phyloP scores from a whole-genome alignment of 306 rosid genomes.

The Casuarina glauca region DNA sequence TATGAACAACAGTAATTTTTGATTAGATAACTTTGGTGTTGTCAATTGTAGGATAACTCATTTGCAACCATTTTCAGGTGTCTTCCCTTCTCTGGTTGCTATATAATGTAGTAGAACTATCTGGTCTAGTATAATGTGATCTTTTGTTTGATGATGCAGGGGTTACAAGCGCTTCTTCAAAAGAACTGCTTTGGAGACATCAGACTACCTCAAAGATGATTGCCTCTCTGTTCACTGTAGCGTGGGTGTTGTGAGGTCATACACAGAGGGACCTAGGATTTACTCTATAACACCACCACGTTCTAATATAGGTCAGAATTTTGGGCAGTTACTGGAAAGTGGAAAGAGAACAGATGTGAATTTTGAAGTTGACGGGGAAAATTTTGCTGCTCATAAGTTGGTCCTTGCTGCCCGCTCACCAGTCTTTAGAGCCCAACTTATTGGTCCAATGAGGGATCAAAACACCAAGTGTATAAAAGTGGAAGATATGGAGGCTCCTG shows the following conservation, averaged over 20 bases:
- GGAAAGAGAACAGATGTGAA: slow-evolving; percentile 72
- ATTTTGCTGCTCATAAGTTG: slow-evolving; percentile 70
- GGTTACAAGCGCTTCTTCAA: slow-evolving; percentile 83
- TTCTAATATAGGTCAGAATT: slow-evolving; percentile 64
- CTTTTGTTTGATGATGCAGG: slow-evolving; percentile 50
- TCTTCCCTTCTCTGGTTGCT: background rate
- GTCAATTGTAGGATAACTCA: background rate
- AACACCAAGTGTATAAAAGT: slow-evolving; percentile 60
- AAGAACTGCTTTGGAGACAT: slow-evolving; percentile 65
- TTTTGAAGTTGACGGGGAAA: slow-evolving; percentile 72
- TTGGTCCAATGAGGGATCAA: slow-evolving; percentile 90
- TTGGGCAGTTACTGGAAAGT: slow-evolving; percentile 67
- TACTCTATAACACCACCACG: slow-evolving; percentile 63
- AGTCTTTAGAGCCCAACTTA: slow-evolving; percentile 82
- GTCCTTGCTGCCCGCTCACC: slow-evolving; percentile 87
- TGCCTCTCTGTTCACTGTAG: slow-evolving; percentile 71
- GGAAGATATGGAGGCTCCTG: slow-evolving; percentile 85
- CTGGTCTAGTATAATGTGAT: slow-evolving; percentile 20
- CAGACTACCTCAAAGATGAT: slow-evolving; percentile 80
- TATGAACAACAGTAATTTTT: too few species aligned
- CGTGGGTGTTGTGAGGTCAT: slow-evolving; percentile 80
- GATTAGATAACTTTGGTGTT: background rate
- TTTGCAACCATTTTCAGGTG: background rate
- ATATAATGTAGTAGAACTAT: slow-evolving; percentile 9
- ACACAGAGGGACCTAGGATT: slow-evolving; percentile 66